A percentile compares a stretch with the other conserved stretches of the same genome.
phyloP scores from a whole-genome alignment of 257 asterid species.

The Gentiana straminea region DNA sequence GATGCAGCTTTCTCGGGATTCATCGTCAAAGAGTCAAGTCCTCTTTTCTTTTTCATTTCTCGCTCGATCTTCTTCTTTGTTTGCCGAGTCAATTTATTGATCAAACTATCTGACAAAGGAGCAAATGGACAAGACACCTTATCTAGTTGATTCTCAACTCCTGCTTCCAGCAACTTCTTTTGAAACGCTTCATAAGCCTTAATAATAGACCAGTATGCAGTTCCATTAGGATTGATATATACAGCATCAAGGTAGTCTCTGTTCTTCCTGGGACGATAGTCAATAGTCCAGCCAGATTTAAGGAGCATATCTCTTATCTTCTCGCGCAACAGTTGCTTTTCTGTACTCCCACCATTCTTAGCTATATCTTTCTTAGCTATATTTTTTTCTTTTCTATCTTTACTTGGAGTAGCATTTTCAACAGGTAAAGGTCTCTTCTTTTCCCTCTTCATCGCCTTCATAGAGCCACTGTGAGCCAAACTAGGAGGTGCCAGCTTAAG shows the following conservation, averaged over 20 bases:
- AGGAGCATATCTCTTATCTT: constrained; percentile 73
- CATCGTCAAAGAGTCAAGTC: constrained; percentile 2
- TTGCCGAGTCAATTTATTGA: constrained; percentile 81
- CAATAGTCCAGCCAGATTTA: constrained; percentile 83
- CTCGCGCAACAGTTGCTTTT: constrained; percentile 85
- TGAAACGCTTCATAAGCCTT: constrained; percentile 94
- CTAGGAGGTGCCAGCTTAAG: constrained; percentile 66
- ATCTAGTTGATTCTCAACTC: constrained; percentile 23
- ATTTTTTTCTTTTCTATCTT: constrained; percentile 25
- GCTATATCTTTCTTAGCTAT: constrained; percentile 16
- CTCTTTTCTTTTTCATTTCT: too few relatives aligned
- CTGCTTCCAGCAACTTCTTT: constrained; percentile 55
- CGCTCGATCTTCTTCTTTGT: constrained; percentile 70
- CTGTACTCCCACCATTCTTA: constrained; percentile 77
- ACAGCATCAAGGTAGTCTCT: constrained; percentile 96
- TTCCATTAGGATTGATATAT: constrained; percentile 77
- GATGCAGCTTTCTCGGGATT: constrained; percentile 24
- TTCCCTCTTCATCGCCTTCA: constrained; percentile 48
- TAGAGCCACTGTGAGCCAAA: constrained; percentile 42
- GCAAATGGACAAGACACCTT: constrained; percentile 49
- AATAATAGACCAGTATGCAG: constrained; percentile 94
- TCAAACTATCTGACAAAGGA: constrained; percentile 69
- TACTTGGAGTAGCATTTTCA: constrained; percentile 27
- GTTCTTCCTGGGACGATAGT: constrained; percentile 86
- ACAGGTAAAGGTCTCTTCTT: constrained; percentile 19